phyloP scores from a whole-genome alignment of 2,329 filamentous ascomycete genomes.

The Aspergillus japonicus region DNA sequence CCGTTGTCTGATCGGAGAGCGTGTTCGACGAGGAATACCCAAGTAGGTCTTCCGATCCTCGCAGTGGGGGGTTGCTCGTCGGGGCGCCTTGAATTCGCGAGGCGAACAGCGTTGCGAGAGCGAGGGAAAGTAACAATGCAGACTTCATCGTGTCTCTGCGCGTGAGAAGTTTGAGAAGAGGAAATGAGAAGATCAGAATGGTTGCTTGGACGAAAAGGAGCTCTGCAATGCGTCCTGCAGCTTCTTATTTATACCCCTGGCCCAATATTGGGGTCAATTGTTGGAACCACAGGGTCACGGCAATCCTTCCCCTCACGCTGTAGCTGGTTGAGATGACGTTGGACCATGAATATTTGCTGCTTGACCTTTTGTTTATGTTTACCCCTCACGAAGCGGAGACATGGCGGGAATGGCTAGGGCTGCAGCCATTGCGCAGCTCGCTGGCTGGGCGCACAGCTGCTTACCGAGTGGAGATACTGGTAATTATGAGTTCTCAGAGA shows the following conservation, averaged over 20 bases:
- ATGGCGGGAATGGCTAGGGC: background rate
- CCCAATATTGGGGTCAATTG: background rate
- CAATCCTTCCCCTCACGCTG: background rate
- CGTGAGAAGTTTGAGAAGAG: background rate
- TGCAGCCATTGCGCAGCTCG: background rate
- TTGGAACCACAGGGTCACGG: background rate
- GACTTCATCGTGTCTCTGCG: slow-evolving; percentile 14
- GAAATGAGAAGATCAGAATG: background rate
- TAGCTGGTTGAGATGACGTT: background rate
- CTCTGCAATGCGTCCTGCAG: background rate
- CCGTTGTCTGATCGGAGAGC: slow-evolving; percentile 36
- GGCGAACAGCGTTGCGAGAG: background rate
- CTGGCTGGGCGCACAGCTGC: background rate
- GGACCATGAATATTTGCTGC: background rate
- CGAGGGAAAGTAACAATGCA: slow-evolving; percentile 3
- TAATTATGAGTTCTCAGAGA: background rate
- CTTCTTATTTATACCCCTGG: background rate
- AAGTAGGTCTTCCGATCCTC: slow-evolving; percentile 32
- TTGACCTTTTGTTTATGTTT: background rate
- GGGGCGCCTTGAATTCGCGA: slow-evolving; percentile 17
- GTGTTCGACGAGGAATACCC: slow-evolving; percentile 42
- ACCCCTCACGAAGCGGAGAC: background rate
- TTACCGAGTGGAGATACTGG: background rate
- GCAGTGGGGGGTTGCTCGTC: slow-evolving; percentile 26
- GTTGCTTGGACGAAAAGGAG: background rate